phyloP scores from a whole-genome alignment of 2,329 filamentous ascomycete species.

The Aureobasidium sp. region DNA sequence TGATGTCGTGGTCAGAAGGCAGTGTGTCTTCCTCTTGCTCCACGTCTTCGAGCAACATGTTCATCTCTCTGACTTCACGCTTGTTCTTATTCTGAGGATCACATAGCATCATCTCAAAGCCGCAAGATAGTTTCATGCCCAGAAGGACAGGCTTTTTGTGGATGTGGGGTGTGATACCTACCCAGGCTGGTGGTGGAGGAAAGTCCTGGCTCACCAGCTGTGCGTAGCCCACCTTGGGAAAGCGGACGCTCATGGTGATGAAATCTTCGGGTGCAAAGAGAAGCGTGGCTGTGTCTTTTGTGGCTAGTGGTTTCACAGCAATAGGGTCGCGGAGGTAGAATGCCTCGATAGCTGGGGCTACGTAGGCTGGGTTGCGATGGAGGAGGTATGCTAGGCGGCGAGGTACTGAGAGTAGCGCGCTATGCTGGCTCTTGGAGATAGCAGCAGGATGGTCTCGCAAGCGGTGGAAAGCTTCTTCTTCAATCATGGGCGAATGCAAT shows the following conservation, averaged over 20 bases:
- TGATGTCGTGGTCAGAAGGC: slow-evolving; percentile 66
- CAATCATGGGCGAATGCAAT: slow-evolving; percentile 63
- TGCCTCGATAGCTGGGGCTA: slow-evolving; percentile 76
- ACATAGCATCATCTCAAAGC: slow-evolving; percentile 77
- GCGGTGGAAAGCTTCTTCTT: slow-evolving; percentile 85
- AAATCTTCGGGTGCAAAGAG: slow-evolving; percentile 69
- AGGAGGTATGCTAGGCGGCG: slow-evolving; percentile 74
- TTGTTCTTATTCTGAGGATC: slow-evolving; percentile 61
- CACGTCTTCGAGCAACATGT: slow-evolving; percentile 66
- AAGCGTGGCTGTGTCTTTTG: slow-evolving; percentile 44
- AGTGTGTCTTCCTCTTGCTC: slow-evolving; percentile 61
- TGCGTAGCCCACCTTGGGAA: slow-evolving; percentile 83
- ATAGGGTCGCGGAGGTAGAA: slow-evolving; percentile 88
- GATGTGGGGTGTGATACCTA: slow-evolving; percentile 32
- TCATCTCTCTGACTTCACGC: slow-evolving; percentile 63
- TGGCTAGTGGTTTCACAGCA: slow-evolving; percentile 58
- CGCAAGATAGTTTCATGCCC: slow-evolving; percentile 84
- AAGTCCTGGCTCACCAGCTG: slow-evolving; percentile 85
- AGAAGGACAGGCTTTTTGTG: slow-evolving; percentile 45
- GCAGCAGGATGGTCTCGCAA: slow-evolving; percentile 73
- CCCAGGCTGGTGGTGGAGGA: slow-evolving; percentile 50
- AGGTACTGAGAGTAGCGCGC: slow-evolving; percentile 64
- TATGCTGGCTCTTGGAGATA: slow-evolving; percentile 67
- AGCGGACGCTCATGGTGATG: slow-evolving; percentile 68
- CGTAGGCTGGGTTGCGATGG: slow-evolving; percentile 62